These are phyloP conservation scores for Xylaria sp. DNA, from an alignment of 2,329 filamentous ascomycete genomes.

Conservation along the genomic window DNA sequence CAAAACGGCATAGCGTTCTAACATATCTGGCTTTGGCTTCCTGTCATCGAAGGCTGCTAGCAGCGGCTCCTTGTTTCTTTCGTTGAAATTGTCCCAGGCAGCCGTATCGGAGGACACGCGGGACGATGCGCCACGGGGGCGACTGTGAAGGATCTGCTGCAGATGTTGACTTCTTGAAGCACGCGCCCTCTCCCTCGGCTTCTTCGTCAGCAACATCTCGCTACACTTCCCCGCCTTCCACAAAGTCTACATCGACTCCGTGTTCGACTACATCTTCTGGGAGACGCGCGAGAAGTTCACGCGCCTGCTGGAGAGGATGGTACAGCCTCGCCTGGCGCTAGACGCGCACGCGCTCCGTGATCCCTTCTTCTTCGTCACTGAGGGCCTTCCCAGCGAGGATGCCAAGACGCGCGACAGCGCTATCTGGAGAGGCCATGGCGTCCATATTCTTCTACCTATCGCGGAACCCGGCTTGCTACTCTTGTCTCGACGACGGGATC, in stretches of 20 bases:
- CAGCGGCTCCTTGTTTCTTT: background rate
- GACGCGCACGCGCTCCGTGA: conserved; percentile 16
- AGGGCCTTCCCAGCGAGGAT: background rate
- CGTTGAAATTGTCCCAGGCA: conserved; percentile 26
- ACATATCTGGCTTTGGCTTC: background rate
- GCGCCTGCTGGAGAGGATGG: conserved; percentile 12
- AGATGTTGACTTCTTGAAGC: background rate
- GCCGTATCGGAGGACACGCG: conserved; percentile 27
- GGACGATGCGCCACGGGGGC: background rate
- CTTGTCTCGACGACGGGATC: background rate
- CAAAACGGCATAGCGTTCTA: conserved; percentile 35
- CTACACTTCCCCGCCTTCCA: conserved; percentile 18
- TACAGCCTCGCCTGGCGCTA: conserved; percentile 21
- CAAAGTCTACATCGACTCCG: conserved; percentile 2
- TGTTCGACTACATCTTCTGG: conserved; percentile 12
- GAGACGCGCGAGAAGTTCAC: conserved; percentile 3
- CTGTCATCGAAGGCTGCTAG: background rate
- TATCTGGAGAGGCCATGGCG: background rate
- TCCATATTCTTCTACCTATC: background rate
- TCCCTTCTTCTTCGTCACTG: background rate
- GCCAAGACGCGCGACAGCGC: conserved; percentile 1
- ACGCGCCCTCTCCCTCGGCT: background rate
- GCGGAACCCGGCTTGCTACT: background rate
- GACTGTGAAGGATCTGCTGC: background rate
- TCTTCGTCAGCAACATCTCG: conserved; percentile 13